Conservation (phyloP, 2,329 filamentous ascomycete genomes). For the Endoconidiophora laricicola region DNA sequence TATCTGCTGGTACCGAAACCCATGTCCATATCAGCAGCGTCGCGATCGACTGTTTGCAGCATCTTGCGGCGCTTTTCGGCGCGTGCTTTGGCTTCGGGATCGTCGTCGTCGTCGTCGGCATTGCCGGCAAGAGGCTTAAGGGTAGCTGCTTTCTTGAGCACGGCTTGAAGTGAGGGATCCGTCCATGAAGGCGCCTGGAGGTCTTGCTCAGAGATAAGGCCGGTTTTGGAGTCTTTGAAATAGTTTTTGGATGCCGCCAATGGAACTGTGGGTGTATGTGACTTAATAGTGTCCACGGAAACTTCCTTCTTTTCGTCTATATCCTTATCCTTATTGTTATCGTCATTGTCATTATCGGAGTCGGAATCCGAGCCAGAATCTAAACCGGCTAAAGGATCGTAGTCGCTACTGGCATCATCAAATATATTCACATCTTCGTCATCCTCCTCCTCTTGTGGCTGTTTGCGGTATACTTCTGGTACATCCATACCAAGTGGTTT, state of each 20-base stretch:
- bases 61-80: conserved; percentile 58
- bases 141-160: conserved; percentile 67
- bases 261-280: conserved; percentile 19
- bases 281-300: neutral
- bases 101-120: conserved; percentile 22
- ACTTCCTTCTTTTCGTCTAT: neutral
- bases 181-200: conserved; percentile 39
- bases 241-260: conserved; percentile 36
- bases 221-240: conserved; percentile 42
- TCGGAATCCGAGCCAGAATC: conserved; percentile 25
- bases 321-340: conserved; percentile 17
- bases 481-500: conserved; percentile 50
- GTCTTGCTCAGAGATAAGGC: conserved; percentile 35
- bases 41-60: conserved; percentile 56
- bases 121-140: conserved; percentile 33
- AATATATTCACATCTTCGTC: conserved; percentile 48
- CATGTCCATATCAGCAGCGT: conserved; percentile 83
- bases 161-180: conserved; percentile 67
- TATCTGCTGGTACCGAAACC: conserved; percentile 80
- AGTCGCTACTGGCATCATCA: conserved; percentile 47
- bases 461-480: conserved; percentile 38
- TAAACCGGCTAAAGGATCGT: conserved; percentile 48
- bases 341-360: conserved; percentile 23
- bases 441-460: conserved; percentile 30
- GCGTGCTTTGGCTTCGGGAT: conserved; percentile 34